phyloP scores from a whole-genome alignment of 257 asterid species.

The Solanum lignicaule region DNA sequence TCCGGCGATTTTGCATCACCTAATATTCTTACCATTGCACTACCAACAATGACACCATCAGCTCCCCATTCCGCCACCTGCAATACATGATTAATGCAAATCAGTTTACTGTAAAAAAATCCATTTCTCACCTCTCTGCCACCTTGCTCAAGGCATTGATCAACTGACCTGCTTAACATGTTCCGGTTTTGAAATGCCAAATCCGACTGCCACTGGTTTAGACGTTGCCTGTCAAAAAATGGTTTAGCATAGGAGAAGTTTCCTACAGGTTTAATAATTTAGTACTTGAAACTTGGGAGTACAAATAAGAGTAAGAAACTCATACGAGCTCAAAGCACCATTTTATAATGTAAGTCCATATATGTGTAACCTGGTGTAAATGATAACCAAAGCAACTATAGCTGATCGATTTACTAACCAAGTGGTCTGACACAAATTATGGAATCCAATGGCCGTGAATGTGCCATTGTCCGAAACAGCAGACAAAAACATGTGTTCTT shows the following conservation, averaged over 20 bases:
- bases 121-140: too few relatives aligned
- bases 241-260: background rate
- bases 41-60: conserved; percentile 88
- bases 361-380: background rate
- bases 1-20: conserved; percentile 75
- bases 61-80: conserved; percentile 95
- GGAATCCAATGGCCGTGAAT: background rate
- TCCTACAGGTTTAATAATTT: background rate
- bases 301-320: background rate
- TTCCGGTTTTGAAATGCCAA: conserved; percentile 84
- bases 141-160: background rate
- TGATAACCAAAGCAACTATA: background rate
- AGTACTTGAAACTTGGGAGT: background rate
- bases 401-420: background rate
- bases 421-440: background rate
- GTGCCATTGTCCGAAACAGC: background rate
- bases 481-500: background rate
- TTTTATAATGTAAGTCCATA: background rate
- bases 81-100: background rate
- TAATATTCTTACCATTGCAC: conserved; percentile 73
- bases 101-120: background rate
- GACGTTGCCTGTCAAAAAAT: conserved; percentile 38
- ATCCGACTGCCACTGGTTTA: conserved; percentile 88
- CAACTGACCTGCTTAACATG: conserved; percentile 63
- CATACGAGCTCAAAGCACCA: background rate